These are phyloP conservation scores for Amanita rimosa DNA, from an alignment of 768 basidiomycete genomes.

Conservation along the genomic window DNA sequence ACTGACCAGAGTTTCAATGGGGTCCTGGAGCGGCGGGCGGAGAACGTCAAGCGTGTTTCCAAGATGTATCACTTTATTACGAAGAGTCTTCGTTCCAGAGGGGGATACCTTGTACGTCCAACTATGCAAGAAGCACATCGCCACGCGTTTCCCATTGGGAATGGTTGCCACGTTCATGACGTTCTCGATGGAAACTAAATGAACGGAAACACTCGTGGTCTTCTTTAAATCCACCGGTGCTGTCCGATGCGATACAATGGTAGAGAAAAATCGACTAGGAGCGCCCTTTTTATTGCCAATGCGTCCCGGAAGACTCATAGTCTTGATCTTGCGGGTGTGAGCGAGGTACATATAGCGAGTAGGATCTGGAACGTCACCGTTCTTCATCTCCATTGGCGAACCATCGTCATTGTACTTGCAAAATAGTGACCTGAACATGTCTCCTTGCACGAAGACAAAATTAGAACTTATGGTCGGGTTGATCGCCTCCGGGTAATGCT, in stretches of 20 bases:
- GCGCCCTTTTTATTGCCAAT: background rate
- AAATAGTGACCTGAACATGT: background rate
- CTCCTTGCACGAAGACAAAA: background rate
- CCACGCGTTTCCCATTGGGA: background rate
- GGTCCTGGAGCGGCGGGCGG: background rate
- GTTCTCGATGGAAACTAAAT: background rate
- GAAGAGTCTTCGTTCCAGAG: background rate
- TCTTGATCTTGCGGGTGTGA: background rate
- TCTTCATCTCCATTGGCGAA: background rate
- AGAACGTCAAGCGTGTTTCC: background rate
- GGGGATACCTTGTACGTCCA: background rate
- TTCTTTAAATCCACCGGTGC: background rate
- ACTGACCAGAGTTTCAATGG: background rate
- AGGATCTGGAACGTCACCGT: background rate
- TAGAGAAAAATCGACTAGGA: background rate
- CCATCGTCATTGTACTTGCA: background rate
- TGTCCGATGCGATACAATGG: background rate
- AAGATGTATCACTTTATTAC: background rate
- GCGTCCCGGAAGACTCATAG: background rate
- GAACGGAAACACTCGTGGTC: background rate
- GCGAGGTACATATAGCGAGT: background rate
- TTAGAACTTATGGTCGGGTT: background rate
- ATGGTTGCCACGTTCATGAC: background rate
- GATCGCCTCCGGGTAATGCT: background rate
- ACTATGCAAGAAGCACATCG: background rate